Evolutionary conservation across 352 stramenopile genomes (phyloP).

Genomic region (Phytopythium kandeliae): DNA sequence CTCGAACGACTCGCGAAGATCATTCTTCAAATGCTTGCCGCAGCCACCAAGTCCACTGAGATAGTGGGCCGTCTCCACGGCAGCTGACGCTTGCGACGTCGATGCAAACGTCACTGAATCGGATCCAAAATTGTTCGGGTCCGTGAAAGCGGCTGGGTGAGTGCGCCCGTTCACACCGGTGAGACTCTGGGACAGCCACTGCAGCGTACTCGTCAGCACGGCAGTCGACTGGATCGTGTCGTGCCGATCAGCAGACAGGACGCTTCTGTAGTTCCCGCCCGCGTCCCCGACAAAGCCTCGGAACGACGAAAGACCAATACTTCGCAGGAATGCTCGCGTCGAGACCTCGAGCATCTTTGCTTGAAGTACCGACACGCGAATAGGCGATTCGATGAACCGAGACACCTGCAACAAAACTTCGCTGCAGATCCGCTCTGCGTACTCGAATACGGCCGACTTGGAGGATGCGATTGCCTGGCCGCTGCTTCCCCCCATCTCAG

Average conservation of each 20-base stretch:
- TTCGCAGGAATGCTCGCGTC: slow-evolving; percentile 69
- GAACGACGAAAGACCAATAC: slow-evolving; percentile 72
- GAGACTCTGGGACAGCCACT: slow-evolving; percentile 49
- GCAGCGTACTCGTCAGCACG: slow-evolving; percentile 53
- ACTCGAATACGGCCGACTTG: slow-evolving; percentile 64
- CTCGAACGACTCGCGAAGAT: slow-evolving; percentile 80
- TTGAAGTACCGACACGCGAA: slow-evolving; percentile 70
- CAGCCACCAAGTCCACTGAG: slow-evolving; percentile 72
- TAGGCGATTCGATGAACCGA: slow-evolving; percentile 71
- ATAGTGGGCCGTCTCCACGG: slow-evolving; percentile 53
- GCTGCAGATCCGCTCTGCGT: slow-evolving; percentile 75
- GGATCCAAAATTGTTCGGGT: slow-evolving; percentile 35
- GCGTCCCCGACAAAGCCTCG: slow-evolving; percentile 68
- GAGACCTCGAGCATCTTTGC: slow-evolving; percentile 69
- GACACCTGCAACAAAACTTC: slow-evolving; percentile 82
- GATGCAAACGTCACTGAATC: slow-evolving; percentile 14
- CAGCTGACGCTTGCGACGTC: slow-evolving; percentile 10
- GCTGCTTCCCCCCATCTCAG: slow-evolving; percentile 19
- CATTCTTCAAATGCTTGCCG: slow-evolving; percentile 69
- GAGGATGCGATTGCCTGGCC: slow-evolving; percentile 23
- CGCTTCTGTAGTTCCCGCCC: slow-evolving; percentile 22
- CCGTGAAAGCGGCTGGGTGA: slow-evolving; percentile 13
- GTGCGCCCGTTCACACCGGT: neutral
- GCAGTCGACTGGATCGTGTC: slow-evolving; percentile 71
- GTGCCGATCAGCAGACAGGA: slow-evolving; percentile 32